A percentile compares a stretch with the other conserved stretches of the same genome.
phyloP scores from a whole-genome alignment of 192 early-diverging fungal genomes.

The Coemansia sp. region DNA sequence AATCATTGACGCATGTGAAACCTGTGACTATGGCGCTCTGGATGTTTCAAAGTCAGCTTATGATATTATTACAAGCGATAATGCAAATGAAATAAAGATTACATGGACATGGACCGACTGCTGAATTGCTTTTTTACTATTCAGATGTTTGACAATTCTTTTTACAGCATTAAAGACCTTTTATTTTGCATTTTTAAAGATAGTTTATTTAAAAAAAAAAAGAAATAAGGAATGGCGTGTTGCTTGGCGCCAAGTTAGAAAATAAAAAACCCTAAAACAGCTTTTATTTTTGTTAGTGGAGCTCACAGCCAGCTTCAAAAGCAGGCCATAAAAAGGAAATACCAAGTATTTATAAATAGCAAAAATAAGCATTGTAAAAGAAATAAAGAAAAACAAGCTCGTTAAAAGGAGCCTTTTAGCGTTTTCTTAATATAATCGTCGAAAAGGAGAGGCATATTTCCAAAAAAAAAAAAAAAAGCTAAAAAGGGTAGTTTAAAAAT shows the following conservation, averaged over 20 bases:
- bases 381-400: no score
- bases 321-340: no score
- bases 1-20: slow-evolving; percentile 59
- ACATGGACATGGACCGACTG: slow-evolving; percentile 47
- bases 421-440: no score
- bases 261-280: no score
- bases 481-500: no score
- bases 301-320: no score
- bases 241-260: no score
- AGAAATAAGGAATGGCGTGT: no score
- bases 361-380: no score
- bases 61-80: slow-evolving; percentile 26
- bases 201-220: neutral
- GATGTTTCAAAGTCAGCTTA: slow-evolving; percentile 59
- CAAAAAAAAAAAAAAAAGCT: neutral
- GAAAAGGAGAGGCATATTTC: neutral
- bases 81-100: slow-evolving; percentile 27
- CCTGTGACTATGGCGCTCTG: slow-evolving; percentile 42
- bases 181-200: neutral
- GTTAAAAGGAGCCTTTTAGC: neutral
- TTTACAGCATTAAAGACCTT: neutral
- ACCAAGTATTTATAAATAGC: no score
- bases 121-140: neutral
- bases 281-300: neutral
- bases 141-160: neutral